These are phyloP conservation scores for Xylaria grammica DNA, from an alignment of 495 filamentous ascomycete species.

Conservation along the genomic window DNA sequence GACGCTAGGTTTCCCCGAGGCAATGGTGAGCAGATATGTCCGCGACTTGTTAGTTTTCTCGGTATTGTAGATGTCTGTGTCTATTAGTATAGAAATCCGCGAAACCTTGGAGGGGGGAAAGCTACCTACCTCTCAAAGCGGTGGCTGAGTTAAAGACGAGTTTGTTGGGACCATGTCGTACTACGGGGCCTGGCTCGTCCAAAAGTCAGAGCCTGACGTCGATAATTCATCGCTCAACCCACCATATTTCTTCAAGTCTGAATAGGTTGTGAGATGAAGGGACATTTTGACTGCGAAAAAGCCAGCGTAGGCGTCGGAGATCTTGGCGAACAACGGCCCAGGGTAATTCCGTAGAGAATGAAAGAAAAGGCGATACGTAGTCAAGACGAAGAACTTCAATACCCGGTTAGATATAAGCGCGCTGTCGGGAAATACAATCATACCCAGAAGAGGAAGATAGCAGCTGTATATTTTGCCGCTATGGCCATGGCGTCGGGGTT, in stretches of 20 bases:
- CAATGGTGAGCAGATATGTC: background rate
- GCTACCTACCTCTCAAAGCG: conserved; percentile 1
- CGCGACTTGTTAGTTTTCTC: conserved; percentile 4
- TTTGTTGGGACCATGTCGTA: background rate
- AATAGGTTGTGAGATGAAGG: conserved; percentile 1
- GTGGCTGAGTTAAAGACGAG: background rate
- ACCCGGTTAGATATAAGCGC: background rate
- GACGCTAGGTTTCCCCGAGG: background rate
- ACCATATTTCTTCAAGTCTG: conserved; percentile 1
- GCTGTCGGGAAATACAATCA: too few species aligned
- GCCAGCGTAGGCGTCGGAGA: background rate
- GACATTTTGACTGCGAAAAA: background rate
- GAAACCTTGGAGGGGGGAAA: too few species aligned
- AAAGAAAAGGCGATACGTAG: background rate
- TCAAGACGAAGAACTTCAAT: background rate
- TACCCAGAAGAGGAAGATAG: too few species aligned
- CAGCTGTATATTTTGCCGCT: too few species aligned
- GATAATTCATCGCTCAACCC: background rate
- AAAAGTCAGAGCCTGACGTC: background rate
- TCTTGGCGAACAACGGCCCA: background rate
- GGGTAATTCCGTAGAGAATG: background rate
- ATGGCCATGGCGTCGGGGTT: too few species aligned
- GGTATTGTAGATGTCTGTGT: conserved; percentile 41
- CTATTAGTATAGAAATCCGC: background rate
- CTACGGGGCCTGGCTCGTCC: background rate